Conservation (phyloP, 768 basidiomycete species). For the Scleroderma citrinum region DNA sequence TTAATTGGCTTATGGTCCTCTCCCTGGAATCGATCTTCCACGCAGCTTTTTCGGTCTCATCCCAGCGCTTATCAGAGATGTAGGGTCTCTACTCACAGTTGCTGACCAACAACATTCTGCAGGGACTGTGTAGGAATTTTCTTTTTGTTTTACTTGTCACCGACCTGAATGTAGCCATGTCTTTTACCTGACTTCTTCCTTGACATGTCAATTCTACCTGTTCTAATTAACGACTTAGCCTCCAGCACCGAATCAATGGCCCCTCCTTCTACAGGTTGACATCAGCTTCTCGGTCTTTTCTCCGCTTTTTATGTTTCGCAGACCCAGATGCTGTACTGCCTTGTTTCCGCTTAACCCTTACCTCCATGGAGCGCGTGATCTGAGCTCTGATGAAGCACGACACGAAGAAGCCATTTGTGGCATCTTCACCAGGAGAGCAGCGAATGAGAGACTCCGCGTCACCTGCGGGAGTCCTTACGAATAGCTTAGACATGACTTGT, state of each 20-base stretch:
- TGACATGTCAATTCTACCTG: too few relatives aligned
- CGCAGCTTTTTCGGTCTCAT: conserved; percentile 17
- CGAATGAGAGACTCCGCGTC: conserved; percentile 60
- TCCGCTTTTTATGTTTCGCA: conserved; percentile 16
- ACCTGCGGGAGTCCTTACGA: conserved; percentile 27
- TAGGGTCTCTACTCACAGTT: conserved; percentile 31
- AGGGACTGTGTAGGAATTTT: conserved; percentile 18
- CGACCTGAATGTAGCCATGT: conserved; percentile 13
- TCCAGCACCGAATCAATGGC: not conserved
- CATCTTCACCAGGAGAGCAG: conserved; percentile 76
- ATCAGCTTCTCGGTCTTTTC: conserved; percentile 10
- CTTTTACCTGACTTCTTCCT: too few relatives aligned
- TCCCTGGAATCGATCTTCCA: conserved; percentile 10
- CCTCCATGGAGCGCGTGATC: conserved; percentile 1
- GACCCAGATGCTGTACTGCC: conserved; percentile 3
- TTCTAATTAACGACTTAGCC: too few relatives aligned
- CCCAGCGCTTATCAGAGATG: conserved; percentile 10
- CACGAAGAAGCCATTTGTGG: conserved; percentile 96
- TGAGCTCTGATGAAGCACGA: conserved; percentile 65
- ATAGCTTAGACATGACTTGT: not conserved
- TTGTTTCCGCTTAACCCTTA: conserved; percentile 24
- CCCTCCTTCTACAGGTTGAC: not conserved
- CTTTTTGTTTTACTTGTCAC: conserved; percentile 23
- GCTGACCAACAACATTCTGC: conserved; percentile 30
- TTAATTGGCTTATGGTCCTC: conserved; percentile 11